Conservation (phyloP, 169 alveolate species). For the Sarcocystis neurona region DNA sequence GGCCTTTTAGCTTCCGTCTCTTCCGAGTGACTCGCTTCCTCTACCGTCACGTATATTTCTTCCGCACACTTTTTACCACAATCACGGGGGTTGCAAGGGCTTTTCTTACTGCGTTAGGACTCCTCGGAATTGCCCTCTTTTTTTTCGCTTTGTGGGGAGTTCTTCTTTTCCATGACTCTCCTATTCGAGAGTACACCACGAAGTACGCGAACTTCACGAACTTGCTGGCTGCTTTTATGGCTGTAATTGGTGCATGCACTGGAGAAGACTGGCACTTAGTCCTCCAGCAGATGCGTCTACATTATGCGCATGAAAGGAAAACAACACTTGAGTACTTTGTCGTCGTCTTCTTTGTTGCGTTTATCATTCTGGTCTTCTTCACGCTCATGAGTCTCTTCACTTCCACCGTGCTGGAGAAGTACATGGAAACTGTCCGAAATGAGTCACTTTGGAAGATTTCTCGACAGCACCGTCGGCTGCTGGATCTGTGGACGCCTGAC, state of each 20-base stretch:
- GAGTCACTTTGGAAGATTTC: conserved; percentile 61
- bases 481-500: conserved; percentile 48
- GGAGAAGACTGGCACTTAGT: conserved; percentile 64
- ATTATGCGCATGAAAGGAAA: conserved; percentile 18
- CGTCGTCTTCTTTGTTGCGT: conserved; percentile 38
- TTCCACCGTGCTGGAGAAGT: conserved; percentile 57
- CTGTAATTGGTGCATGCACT: conserved; percentile 54
- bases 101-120: conserved; percentile 28
- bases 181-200: neutral
- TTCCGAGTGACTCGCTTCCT: conserved; percentile 55
- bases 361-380: conserved; percentile 43
- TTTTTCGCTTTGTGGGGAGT: conserved; percentile 56
- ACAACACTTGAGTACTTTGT: conserved; percentile 1
- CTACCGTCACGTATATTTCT: conserved; percentile 46
- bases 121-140: conserved; percentile 20
- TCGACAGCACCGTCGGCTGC: conserved; percentile 46
- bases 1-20: conserved; percentile 61
- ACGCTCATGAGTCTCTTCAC: conserved; percentile 61
- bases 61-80: conserved; percentile 25
- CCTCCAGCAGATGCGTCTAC: conserved; percentile 39
- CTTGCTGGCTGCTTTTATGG: conserved; percentile 20
- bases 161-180: conserved; percentile 49
- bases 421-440: conserved; percentile 56
- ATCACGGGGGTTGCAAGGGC: neutral
- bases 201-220: conserved; percentile 23